Evolutionary conservation across 306 rosid genomes (phyloP), one percentile per base, ranked within the genome.

Genomic region (Pueraria montana): DNA sequence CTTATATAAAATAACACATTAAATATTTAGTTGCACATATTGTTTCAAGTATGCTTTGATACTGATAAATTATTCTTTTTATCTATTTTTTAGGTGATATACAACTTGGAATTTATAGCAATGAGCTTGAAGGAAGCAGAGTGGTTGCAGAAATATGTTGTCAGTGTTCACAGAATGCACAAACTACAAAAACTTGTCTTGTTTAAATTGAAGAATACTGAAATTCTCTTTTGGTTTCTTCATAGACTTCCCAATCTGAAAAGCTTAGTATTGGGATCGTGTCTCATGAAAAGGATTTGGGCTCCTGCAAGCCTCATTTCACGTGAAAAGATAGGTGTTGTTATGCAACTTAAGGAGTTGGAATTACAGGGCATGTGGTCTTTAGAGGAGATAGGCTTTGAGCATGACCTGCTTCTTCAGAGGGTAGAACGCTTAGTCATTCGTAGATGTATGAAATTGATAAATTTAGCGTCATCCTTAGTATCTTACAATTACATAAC

Each of bases 211-310:
- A 16, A 65, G 17, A 24, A 11, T 27, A 7, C 5, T 42, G 24
- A 74, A 10, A 24, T 63, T 36, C 59, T 74, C 45, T 82, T 34
- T 45, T 67, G 77, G 76, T 76, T 75, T 16, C 82, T 75, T 16
- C 17, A 8, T 6, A 66, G 72, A 67, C 58, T 58, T 75, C 84
- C 86, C 18, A 40, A 76, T 56, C 55, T 82, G 7, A 59, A 82
- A 66, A 30, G 0, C 0, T 6, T 76, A 42, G 0, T 0, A 1
- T 74, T 74, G 68, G 13, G 0, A 8, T 0, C 0, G 0, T 56
- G 27, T 52, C 1, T 0, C 14, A 9, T 43, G 16, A 9, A 45
- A 27, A 64, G 62, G 64, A 21, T 67, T 10, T 55, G 64, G 46
- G 11, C 66, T 23, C n/a, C 4, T 27, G 36, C 1, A 18, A 55